phyloP scores from a whole-genome alignment of 441 rosid genomes.

The Erodium chrysanthum region DNA sequence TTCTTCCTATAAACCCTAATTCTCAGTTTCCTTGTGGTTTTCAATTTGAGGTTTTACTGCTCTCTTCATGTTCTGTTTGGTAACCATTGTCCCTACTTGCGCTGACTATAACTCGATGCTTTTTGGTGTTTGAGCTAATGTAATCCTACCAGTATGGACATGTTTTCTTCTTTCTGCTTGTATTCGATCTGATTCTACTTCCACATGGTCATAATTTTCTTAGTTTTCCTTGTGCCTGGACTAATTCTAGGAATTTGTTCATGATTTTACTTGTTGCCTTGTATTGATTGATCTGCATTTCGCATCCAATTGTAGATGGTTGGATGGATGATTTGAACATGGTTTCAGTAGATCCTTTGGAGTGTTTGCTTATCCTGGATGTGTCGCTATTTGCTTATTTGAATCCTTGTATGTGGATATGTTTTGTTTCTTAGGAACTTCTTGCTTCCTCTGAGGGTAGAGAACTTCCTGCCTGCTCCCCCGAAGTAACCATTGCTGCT shows the following conservation, averaged over 20 bases:
- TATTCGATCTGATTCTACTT: background rate
- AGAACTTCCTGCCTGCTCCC: background rate
- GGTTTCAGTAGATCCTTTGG: slow-evolving; percentile 6
- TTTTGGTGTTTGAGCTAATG: background rate
- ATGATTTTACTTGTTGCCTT: background rate
- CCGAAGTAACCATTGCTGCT: slow-evolving; percentile 25
- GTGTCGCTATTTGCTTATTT: background rate
- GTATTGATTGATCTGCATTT: background rate
- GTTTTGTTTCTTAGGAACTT: slow-evolving; percentile 28
- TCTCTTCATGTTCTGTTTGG: background rate
- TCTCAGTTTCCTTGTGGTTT: background rate
- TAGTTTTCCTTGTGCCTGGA: background rate
- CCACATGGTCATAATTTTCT: background rate
- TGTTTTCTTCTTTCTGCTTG: background rate
- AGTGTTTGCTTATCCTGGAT: background rate
- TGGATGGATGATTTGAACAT: background rate
- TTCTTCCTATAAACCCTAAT: slow-evolving; percentile 13
- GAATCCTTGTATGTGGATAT: background rate
- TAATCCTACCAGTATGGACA: background rate
- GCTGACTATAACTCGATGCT: background rate
- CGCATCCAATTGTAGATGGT: background rate
- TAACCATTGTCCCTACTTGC: background rate
- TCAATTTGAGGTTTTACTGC: background rate
- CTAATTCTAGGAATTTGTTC: no score
- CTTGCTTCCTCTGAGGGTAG: slow-evolving; percentile 21